Evolutionary conservation across 306 rosid genomes (phyloP), one percentile per base, ranked within the genome.

Genomic region (Psophocarpus tetragonolobus): DNA sequence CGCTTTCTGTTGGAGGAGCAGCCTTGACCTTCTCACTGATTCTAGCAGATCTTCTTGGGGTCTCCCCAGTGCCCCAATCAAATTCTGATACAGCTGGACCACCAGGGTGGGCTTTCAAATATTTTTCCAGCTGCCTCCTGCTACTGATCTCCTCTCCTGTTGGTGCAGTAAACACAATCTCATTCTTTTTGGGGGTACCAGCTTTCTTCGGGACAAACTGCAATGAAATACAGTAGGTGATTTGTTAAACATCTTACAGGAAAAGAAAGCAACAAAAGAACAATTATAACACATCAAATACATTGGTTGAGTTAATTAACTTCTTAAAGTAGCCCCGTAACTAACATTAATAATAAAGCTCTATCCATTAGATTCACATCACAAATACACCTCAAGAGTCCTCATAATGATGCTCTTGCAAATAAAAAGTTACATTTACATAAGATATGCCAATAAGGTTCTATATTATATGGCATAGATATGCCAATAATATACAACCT

Each of bases 1-100:
- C 91, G 39, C 68, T 78, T 76, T 86, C 92, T 33, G 77, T 66
- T 3, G 88, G 82, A 47, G 91, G 82, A 75, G 83, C 41, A 66
- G 54, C 89, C 82, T 89, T 94, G 71, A 83, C 84, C 91, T 92
- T 94, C 89, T 89, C 92, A 47, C 88, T 90, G 69, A 94, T 92
- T 79, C 98, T 92, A 6, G 98, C 82, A 12, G 98, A 94, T 79
- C 98, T 89, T 82, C 98, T 87, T 8, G 97, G 98, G 53, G 96
- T 89, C 93, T 92, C 98, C 47, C 98, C 98, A 23, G 93, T 89
- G 17, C 98, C 94, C 98, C 98, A 94, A 71, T 94, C 96, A 79
- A 94, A 94, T 73, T 92, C 96, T 10, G 91, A 86, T 65, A 60
- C 85, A 71, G 87, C 85, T 5, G 97, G 96, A 48, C 94, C 90